Evolutionary conservation across 2,329 filamentous ascomycete genomes (phyloP).

Genomic region (Apiospora sp.): DNA sequence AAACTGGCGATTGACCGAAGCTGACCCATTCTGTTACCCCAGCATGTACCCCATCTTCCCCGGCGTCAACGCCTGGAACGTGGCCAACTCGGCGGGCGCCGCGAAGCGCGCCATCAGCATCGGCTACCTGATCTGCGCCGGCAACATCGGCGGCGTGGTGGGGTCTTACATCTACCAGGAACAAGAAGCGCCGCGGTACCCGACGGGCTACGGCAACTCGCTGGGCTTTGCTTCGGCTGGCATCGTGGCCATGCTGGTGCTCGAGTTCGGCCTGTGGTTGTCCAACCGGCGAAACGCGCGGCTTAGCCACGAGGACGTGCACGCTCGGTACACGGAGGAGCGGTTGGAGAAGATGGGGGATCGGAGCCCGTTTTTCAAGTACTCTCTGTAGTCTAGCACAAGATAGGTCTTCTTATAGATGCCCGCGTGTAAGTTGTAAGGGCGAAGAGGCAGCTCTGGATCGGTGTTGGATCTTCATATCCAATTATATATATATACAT

Average conservation of each 20-base stretch:
- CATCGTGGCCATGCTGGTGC: slow-evolving; percentile 27
- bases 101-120: slow-evolving; percentile 52
- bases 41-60: slow-evolving; percentile 49
- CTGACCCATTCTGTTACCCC: too few relatives aligned
- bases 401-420: not conserved
- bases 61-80: slow-evolving; percentile 51
- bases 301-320: slow-evolving; percentile 38
- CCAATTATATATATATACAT: too few relatives aligned
- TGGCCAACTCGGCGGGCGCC: slow-evolving; percentile 47
- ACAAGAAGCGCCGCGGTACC: slow-evolving; percentile 43
- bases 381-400: not conserved
- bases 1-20: too few relatives aligned
- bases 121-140: slow-evolving; percentile 49
- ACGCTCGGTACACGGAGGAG: slow-evolving; percentile 38
- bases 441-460: too few relatives aligned
- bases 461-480: too few relatives aligned
- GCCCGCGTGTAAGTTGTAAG: too few relatives aligned
- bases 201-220: slow-evolving; percentile 43
- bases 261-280: slow-evolving; percentile 26
- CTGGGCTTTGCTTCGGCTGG: slow-evolving; percentile 38
- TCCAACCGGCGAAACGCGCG: slow-evolving; percentile 38
- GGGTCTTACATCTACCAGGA: slow-evolving; percentile 45
- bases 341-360: slow-evolving; percentile 43
- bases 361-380: slow-evolving; percentile 39
- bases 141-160: slow-evolving; percentile 47